Percentiles rank a stretch among this genome's conserved stretches.
phyloP scores from a whole-genome alignment of 805 yeast genomes.

The Wickerhamiella cacticola region DNA sequence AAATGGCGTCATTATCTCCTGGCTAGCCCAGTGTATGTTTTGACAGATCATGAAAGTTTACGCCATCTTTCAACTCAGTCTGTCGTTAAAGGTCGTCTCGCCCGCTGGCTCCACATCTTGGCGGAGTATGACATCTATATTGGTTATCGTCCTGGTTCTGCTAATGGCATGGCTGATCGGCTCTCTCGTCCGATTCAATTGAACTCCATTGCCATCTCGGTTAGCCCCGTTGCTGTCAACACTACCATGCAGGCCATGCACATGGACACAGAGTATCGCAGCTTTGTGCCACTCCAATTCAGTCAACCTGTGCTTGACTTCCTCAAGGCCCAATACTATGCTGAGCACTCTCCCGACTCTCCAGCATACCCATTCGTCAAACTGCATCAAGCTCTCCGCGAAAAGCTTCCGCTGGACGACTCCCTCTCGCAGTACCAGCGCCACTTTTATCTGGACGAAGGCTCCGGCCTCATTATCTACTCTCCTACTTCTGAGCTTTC shows the following conservation, averaged over 20 bases:
- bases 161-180: neutral
- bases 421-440: no score
- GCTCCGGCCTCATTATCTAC: neutral
- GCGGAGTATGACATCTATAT: neutral
- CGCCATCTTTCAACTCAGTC: neutral
- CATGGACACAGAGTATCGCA: neutral
- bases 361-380: no score
- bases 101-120: slow-evolving; percentile 1
- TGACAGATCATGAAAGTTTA: neutral
- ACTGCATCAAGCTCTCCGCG: no score
- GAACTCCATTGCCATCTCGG: neutral
- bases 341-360: no score
- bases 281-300: neutral
- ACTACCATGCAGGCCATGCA: neutral
- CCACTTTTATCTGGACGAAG: neutral
- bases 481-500: neutral
- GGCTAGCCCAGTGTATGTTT: neutral
- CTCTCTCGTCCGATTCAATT: neutral
- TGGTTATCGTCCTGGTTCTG: neutral
- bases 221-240: no score
- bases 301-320: neutral
- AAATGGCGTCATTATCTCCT: neutral
- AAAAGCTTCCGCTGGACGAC: no score
- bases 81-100: neutral
- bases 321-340: neutral